Evolutionary conservation across 768 basidiomycete species (phyloP), one percentile per base, ranked within the genome.

Genomic region (Boletus pseudo-olivaceus): DNA sequence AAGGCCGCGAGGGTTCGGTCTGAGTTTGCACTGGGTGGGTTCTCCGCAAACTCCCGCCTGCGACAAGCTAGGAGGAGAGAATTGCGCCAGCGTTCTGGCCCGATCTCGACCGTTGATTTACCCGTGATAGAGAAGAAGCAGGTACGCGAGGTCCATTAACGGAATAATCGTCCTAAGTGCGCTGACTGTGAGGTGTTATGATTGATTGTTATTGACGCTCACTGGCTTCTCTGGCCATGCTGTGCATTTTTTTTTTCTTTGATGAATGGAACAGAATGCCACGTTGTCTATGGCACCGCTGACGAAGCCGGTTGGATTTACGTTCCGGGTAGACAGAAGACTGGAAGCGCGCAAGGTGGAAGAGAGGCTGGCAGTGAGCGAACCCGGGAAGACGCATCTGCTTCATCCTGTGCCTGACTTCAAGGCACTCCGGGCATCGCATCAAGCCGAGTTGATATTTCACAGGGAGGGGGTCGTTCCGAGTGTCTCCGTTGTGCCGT

Each of bases 241-340:
- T 60, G 57, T 69, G 38, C 68, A n/a, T 60, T 41, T 48, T 46
- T 53, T 53, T 56, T 44, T 48, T 44, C n/a, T 19, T 37, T 51
- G 40, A 54, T 57, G 54, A 48, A 56, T 32, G 7, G 2, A 14
- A 50, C 29, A 71, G 67, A 59, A 32, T n/a, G 57, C 60, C 57
- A 63, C 65, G 62, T 54, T 56, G 42, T 47, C 63, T 41, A 62
- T 65, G 55, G 57, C 60, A 62, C 71, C 65, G 62, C 63, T 73
- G 53, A 82, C 80, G 48, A 75, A 74, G 58, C 76, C 80, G 51
- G 67, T 74, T 39, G 81, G 71, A 60, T 84, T 84, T 72, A 76
- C 74, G 48, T 84, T 84, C 63, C 74, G 73, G 19, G 65, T 78
- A 9, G 80, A 82, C 35, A 73, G 73, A 34, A 77, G 79, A 54